phyloP scores from a whole-genome alignment of 768 basidiomycete genomes.

The Tulasnella sp. region DNA sequence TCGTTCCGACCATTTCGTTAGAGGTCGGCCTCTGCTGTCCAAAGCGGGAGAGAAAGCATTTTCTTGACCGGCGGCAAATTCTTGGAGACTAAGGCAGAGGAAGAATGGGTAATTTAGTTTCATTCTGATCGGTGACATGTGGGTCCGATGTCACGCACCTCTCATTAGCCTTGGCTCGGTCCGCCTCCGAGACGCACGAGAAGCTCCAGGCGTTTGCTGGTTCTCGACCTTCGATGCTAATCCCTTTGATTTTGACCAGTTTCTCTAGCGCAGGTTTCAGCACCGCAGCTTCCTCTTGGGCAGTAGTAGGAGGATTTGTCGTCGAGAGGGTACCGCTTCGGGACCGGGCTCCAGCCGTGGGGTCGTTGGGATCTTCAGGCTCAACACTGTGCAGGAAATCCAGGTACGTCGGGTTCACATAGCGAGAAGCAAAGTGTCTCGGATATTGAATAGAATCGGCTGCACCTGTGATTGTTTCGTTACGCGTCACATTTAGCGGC shows the following conservation, averaged over 20 bases:
- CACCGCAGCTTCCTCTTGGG: background rate
- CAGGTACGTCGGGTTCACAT: background rate
- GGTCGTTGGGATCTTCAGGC: background rate
- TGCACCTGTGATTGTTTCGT: background rate
- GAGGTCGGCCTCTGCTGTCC: background rate
- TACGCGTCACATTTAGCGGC: background rate
- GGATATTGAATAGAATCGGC: constrained; percentile 14
- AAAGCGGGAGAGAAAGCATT: background rate
- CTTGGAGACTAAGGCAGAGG: background rate
- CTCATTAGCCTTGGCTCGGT: background rate
- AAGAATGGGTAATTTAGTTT: background rate
- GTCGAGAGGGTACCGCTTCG: constrained; percentile 9
- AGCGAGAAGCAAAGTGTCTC: constrained; percentile 7
- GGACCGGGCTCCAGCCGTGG: background rate
- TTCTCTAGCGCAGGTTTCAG: constrained; percentile 10
- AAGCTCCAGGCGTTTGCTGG: background rate
- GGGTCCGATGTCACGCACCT: background rate
- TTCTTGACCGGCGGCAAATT: constrained; percentile 9
- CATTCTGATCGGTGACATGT: background rate
- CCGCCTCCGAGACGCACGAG: background rate
- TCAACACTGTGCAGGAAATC: background rate
- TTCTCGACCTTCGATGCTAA: background rate
- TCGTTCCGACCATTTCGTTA: constrained; percentile 16
- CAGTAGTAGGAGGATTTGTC: background rate
- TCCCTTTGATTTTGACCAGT: constrained; percentile 10